These are phyloP conservation scores for Aspergillaceae sp. DNA, from an alignment of 2,329 filamentous ascomycete genomes.

Conservation along the genomic window DNA sequence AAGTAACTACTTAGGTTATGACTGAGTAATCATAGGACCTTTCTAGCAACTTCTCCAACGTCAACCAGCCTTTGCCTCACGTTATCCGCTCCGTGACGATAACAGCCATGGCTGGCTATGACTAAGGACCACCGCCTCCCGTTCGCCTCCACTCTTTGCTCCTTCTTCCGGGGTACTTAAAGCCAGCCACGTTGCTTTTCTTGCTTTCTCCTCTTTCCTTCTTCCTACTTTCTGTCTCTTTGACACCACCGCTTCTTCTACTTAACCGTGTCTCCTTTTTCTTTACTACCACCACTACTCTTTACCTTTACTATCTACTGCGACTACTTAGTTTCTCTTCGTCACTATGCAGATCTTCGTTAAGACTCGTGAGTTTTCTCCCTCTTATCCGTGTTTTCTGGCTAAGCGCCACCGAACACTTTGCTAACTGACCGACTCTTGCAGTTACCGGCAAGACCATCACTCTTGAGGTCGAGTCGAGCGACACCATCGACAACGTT, in stretches of 20 bases:
- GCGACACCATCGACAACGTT: constrained; percentile 45
- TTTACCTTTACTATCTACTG: constrained; percentile 11
- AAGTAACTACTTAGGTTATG: not conserved
- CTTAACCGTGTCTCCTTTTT: constrained; percentile 6
- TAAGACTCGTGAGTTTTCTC: constrained; percentile 69
- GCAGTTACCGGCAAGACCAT: constrained; percentile 54
- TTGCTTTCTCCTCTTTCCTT: constrained; percentile 15
- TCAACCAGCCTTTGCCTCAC: constrained; percentile 11
- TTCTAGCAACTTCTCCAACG: constrained; percentile 14
- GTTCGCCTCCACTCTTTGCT: constrained; percentile 8
- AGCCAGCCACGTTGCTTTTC: constrained; percentile 7
- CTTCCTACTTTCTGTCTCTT: constrained; percentile 8
- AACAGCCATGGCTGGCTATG: constrained; percentile 8
- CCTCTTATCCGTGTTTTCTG: constrained; percentile 17
- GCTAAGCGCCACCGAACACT: constrained; percentile 3
- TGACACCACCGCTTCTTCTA: constrained; percentile 14
- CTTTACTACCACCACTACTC: constrained; percentile 3
- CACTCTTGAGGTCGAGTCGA: constrained; percentile 43
- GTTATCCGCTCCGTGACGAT: constrained; percentile 23
- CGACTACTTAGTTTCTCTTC: constrained; percentile 11
- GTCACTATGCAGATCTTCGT: constrained; percentile 93
- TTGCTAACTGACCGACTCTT: constrained; percentile 21
- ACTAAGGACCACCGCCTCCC: constrained; percentile 22
- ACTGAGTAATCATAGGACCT: constrained; percentile 2
- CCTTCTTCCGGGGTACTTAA: constrained; percentile 12